These are phyloP conservation scores for Erodium moschatum DNA, from an alignment of 441 rosid genomes.

Conservation along the genomic window DNA sequence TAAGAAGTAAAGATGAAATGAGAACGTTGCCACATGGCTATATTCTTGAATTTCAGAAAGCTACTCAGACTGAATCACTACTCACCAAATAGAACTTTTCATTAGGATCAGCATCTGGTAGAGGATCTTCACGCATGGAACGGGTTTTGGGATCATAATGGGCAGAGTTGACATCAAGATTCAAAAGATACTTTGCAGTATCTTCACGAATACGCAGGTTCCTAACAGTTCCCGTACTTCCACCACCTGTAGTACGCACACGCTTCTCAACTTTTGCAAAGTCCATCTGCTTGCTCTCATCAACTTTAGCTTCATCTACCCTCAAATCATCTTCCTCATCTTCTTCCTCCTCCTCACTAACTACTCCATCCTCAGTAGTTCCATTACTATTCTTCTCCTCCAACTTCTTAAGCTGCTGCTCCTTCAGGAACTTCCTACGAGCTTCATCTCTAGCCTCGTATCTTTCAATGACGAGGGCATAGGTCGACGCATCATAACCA, in stretches of 20 bases:
- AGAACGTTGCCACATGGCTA: neutral
- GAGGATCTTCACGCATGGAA: conserved; percentile 65
- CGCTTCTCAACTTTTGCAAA: conserved; percentile 92
- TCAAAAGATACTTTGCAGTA: conserved; percentile 72
- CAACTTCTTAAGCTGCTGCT: conserved; percentile 54
- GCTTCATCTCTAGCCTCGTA: conserved; percentile 71
- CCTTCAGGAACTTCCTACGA: conserved; percentile 47
- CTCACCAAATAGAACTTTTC: conserved; percentile 50
- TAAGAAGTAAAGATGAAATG: neutral
- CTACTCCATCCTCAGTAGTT: conserved; percentile 27
- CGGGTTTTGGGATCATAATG: conserved; percentile 86
- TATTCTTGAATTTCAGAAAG: neutral
- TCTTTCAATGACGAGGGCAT: conserved; percentile 46
- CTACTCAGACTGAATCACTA: neutral
- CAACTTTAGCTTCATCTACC: conserved; percentile 92
- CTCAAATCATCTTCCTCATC: conserved; percentile 65
- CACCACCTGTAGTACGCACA: conserved; percentile 88
- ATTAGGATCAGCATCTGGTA: conserved; percentile 60
- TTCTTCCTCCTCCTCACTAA: conserved; percentile 28
- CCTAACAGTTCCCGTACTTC: conserved; percentile 89
- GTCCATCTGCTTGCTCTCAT: conserved; percentile 86
- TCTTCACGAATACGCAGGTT: conserved; percentile 87
- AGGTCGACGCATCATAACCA: conserved; percentile 54
- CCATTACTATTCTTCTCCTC: conserved; percentile 54
- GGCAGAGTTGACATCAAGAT: conserved; percentile 78